These are phyloP conservation scores for Rhynchosporium graminicola DNA, from an alignment of 2,329 filamentous ascomycete species.

Conservation along the genomic window DNA sequence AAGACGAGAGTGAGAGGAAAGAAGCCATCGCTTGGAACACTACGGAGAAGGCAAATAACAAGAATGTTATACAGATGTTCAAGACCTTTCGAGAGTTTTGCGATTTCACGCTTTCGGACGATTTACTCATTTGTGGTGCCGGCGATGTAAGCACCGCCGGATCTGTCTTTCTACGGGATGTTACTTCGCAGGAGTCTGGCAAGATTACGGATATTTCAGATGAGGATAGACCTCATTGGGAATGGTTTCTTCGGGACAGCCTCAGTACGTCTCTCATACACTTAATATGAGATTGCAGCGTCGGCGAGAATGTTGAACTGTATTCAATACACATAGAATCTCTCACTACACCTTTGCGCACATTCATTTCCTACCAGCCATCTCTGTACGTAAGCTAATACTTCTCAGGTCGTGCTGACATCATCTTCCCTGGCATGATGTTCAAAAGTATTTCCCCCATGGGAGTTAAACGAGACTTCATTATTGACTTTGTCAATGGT, in stretches of 20 bases:
- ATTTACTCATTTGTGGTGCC: slow-evolving; percentile 60
- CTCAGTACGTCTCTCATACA: slow-evolving; percentile 40
- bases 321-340: too few species aligned
- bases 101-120: slow-evolving; percentile 70
- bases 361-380: not conserved
- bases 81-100: slow-evolving; percentile 72
- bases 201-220: slow-evolving; percentile 37
- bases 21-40: slow-evolving; percentile 64
- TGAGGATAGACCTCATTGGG: slow-evolving; percentile 47
- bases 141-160: slow-evolving; percentile 54
- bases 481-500: slow-evolving; percentile 55
- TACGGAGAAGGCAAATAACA: slow-evolving; percentile 59
- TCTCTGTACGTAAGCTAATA: slow-evolving; percentile 26
- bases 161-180: slow-evolving; percentile 61
- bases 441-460: slow-evolving; percentile 60
- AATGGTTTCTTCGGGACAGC: slow-evolving; percentile 48
- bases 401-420: slow-evolving; percentile 59
- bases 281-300: not conserved
- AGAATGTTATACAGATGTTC: slow-evolving; percentile 70
- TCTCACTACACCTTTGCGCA: not conserved
- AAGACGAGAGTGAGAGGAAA: slow-evolving; percentile 34
- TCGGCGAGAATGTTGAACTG: too few species aligned
- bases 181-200: slow-evolving; percentile 45
- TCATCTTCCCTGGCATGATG: slow-evolving; percentile 68
- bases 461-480: slow-evolving; percentile 62